These are phyloP conservation scores for Ceratocystis cacaofunesta DNA, from an alignment of 2,329 filamentous ascomycete genomes.

Conservation along the genomic window DNA sequence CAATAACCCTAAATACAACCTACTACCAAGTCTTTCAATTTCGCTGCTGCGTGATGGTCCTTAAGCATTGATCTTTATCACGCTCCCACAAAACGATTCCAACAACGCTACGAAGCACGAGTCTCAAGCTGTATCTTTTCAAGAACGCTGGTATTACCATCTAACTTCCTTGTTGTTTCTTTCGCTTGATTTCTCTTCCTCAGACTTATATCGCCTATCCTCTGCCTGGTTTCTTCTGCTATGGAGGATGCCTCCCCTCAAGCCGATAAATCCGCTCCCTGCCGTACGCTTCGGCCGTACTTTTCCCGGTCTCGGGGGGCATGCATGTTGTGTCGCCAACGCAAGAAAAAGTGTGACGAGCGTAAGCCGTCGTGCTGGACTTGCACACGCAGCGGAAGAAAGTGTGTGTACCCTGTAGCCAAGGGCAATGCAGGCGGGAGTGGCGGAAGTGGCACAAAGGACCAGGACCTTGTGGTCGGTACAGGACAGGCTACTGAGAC, in stretches of 20 bases:
- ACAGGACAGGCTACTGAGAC: neutral
- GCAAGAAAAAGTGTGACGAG: slow-evolving; percentile 25
- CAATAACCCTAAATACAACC: too few relatives aligned
- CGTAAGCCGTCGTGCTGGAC: slow-evolving; percentile 21
- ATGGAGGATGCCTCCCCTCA: slow-evolving; percentile 6
- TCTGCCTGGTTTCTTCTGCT: neutral
- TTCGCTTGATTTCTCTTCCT: neutral
- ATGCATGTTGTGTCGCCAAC: slow-evolving; percentile 23
- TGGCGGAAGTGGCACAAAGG: neutral
- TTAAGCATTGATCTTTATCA: too few relatives aligned
- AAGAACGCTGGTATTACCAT: neutral
- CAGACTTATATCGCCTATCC: too few relatives aligned
- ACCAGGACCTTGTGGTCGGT: neutral
- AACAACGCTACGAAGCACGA: too few relatives aligned
- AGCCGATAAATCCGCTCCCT: slow-evolving; percentile 10
- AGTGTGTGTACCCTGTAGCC: slow-evolving; percentile 13
- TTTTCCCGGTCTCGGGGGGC: slow-evolving; percentile 18
- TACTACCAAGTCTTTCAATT: too few relatives aligned
- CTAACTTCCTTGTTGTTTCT: neutral
- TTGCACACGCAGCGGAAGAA: slow-evolving; percentile 14
- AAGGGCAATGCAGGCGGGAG: slow-evolving; percentile 1
- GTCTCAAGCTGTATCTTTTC: neutral
- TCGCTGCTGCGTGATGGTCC: too few relatives aligned
- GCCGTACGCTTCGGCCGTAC: slow-evolving; percentile 14
- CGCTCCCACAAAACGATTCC: too few relatives aligned